These are phyloP conservation scores for Penicillium bialowiezense DNA, from an alignment of 495 filamentous ascomycete genomes.

Conservation along the genomic window DNA sequence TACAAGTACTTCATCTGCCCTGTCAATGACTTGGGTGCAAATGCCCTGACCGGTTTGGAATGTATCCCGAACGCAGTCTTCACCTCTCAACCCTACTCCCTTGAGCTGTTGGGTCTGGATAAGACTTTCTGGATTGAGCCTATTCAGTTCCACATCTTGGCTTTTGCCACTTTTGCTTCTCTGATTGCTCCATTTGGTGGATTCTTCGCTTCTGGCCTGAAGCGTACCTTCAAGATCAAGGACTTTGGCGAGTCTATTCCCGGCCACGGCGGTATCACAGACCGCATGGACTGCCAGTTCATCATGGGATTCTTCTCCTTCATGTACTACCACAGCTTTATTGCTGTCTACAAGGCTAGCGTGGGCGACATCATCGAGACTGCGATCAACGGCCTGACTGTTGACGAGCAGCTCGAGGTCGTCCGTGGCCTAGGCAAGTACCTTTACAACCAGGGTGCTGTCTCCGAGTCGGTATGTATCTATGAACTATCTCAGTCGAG, in stretches of 20 bases:
- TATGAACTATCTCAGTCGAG: not conserved
- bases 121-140: constrained; percentile 67
- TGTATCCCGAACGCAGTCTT: constrained; percentile 95
- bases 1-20: constrained; percentile 99
- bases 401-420: constrained; percentile 86
- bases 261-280: constrained; percentile 96
- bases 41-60: constrained; percentile 83
- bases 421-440: constrained; percentile 80
- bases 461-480: constrained; percentile 56
- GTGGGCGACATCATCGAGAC: constrained; percentile 85
- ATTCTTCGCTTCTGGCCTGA: constrained; percentile 97
- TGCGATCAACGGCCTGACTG: constrained; percentile 76
- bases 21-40: constrained; percentile 92
- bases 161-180: constrained; percentile 91
- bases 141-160: constrained; percentile 92
- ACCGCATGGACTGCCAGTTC: constrained; percentile 99
- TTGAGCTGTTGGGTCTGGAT: constrained; percentile 63
- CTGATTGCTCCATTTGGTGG: constrained; percentile 97
- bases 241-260: constrained; percentile 99
- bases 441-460: constrained; percentile 76
- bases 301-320: constrained; percentile 99
- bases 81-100: constrained; percentile 69
- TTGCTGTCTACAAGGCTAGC: constrained; percentile 77
- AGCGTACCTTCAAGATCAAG: constrained; percentile 99
- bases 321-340: constrained; percentile 98